phyloP scores from a whole-genome alignment of 2,329 filamentous ascomycete species.

The Salinomyces thailandicus region DNA sequence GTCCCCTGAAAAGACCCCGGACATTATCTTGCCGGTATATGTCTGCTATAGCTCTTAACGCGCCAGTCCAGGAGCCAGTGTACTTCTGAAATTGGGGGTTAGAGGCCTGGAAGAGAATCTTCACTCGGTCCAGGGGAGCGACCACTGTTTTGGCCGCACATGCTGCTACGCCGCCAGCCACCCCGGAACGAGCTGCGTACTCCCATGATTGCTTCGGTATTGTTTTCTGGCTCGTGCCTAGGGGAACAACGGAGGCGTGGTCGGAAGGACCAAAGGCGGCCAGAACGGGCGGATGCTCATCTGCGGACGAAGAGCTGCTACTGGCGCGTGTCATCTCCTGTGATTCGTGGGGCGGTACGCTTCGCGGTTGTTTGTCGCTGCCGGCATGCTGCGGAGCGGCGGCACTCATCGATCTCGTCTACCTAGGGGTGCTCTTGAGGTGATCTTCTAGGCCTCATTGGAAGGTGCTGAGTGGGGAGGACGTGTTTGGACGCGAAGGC shows the following conservation, averaged over 20 bases:
- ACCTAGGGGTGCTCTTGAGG: no score
- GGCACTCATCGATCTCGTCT: background rate
- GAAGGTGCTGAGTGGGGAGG: no score
- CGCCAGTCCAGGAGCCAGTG: constrained; percentile 75
- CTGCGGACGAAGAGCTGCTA: no score
- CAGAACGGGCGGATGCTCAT: no score
- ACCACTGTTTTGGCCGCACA: constrained; percentile 93
- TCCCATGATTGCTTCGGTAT: constrained; percentile 66
- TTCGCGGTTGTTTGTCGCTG: background rate
- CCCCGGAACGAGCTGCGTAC: constrained; percentile 71
- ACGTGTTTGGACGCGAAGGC: no score
- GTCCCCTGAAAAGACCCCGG: constrained; percentile 76
- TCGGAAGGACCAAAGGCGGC: background rate
- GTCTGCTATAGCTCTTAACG: constrained; percentile 69
- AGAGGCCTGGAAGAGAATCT: constrained; percentile 94
- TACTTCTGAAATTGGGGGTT: constrained; percentile 94
- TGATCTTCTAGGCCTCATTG: no score
- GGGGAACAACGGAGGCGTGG: background rate
- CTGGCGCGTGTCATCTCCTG: background rate
- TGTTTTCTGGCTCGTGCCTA: background rate
- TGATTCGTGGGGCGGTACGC: background rate
- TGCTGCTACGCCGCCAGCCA: constrained; percentile 83
- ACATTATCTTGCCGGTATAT: constrained; percentile 69
- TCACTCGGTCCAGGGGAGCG: constrained; percentile 90
- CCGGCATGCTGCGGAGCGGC: background rate